A percentile compares a stretch with the other conserved stretches of the same genome.
Conservation (phyloP, 2,329 filamentous ascomycete species). For the Sclerotinia sclerotiorum region DNA sequence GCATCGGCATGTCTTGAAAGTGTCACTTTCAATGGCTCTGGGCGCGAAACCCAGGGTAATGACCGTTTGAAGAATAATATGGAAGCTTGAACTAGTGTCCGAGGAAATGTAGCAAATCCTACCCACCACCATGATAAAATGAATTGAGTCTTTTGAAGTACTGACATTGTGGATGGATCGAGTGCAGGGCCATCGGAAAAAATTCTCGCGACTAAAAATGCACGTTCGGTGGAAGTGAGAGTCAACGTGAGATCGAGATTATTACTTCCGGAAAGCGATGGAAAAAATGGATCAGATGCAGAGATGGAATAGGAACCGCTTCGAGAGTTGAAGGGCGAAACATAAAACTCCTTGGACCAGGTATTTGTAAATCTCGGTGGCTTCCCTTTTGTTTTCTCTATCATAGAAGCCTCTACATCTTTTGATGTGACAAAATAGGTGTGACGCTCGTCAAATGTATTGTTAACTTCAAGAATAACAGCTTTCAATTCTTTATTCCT, state of each 20-base stretch:
- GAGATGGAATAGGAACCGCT: constrained; percentile 55
- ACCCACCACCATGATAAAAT: constrained; percentile 65
- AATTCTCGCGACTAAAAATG: constrained; percentile 62
- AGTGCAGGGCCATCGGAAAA: constrained; percentile 53
- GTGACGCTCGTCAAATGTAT: constrained; percentile 71
- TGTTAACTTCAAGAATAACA: constrained; percentile 73
- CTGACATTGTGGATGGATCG: constrained; percentile 50
- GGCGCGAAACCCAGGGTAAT: constrained; percentile 64
- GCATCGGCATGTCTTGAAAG: constrained; percentile 54
- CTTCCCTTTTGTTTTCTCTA: constrained; percentile 25
- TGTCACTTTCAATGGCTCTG: constrained; percentile 59
- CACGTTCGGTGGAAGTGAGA: constrained; percentile 56
- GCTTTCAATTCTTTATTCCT: constrained; percentile 55
- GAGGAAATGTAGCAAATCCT: constrained; percentile 63
- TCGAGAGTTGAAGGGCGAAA: constrained; percentile 71
- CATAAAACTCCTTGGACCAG: constrained; percentile 73
- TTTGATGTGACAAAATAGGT: constrained; percentile 60
- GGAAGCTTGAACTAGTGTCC: constrained; percentile 61
- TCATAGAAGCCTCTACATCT: constrained; percentile 29
- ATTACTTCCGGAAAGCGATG: constrained; percentile 48
- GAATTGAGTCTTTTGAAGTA: constrained; percentile 48
- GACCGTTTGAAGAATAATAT: constrained; percentile 56
- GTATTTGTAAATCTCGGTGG: constrained; percentile 47
- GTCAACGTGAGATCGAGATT: constrained; percentile 65
- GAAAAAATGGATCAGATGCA: constrained; percentile 50